Evolutionary conservation across 768 basidiomycete genomes (phyloP), one percentile per base, ranked within the genome.

Genomic region (Lyophyllum decastes): DNA sequence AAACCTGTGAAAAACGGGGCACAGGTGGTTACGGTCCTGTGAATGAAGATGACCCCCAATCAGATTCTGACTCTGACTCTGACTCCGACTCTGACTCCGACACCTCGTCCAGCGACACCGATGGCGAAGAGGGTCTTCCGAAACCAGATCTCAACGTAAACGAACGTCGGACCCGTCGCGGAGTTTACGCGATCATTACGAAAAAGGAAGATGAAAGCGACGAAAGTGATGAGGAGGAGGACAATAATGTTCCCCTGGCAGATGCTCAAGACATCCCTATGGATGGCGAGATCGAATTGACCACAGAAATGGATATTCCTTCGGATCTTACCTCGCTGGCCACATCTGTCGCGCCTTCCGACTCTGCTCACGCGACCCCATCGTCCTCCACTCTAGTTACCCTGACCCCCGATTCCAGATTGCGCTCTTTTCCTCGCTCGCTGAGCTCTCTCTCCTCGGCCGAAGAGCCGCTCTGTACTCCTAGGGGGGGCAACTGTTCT

Each of bases 1-100:
- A 92, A 73, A 92, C 89, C 12, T 94, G 92, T 73, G 92, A 94
- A 73, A 86, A 79, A 73, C 82, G 79, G 49, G 85, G 85, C 19
- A 75, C 81, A 54, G 92, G 92, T 25, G 91, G 92, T 24, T 94
- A 94, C 67, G 83, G 83, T 34, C 82, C 80, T 54, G 77, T 76
- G 40, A 80, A 84, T 52, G 78, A 85, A 54, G 74, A 74, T 7
- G 78, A 74, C 48, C 67, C 70, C 25, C 76, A 76, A 57, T 76
- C 76, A 52, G 75, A 81, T 54, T 81, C 78, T 34, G 82, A 81
- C 58, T 78, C 81, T 46, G 78, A 79, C 61, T 77, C 77, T 45
- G 78, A 79, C 61, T 77, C 77, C 8, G 73, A 75, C 53, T 77
- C 74, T n/a, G 79, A 81, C 54, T 76, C 77, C 14, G 73, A 80